phyloP scores from a whole-genome alignment of 768 basidiomycete species.

The Russula brevipes region DNA sequence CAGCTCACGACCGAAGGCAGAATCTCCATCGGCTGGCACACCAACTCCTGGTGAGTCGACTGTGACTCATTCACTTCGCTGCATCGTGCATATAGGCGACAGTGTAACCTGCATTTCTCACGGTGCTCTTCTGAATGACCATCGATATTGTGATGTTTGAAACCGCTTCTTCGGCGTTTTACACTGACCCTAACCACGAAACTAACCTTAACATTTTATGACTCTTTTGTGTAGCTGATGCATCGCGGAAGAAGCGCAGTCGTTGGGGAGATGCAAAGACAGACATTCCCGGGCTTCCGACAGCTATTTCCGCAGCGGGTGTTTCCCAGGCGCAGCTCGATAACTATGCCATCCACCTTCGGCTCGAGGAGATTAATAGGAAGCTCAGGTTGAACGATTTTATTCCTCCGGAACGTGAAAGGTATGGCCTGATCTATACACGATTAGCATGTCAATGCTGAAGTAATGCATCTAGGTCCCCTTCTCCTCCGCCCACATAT shows the following conservation, averaged over 20 bases:
- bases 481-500: slow-evolving; percentile 96
- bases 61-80: slow-evolving; percentile 30
- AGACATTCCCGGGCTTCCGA: slow-evolving; percentile 89
- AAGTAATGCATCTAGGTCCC: slow-evolving; percentile 52
- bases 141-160: slow-evolving; percentile 17
- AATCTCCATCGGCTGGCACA: slow-evolving; percentile 53
- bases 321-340: slow-evolving; percentile 95
- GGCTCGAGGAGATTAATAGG: slow-evolving; percentile 95
- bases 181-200: slow-evolving; percentile 37
- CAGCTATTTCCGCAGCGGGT: slow-evolving; percentile 87
- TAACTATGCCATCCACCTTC: slow-evolving; percentile 93
- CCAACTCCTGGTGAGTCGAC: slow-evolving; percentile 65
- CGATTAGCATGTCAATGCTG: neutral
- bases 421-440: slow-evolving; percentile 43
- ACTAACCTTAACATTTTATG: slow-evolving; percentile 55
- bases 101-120: slow-evolving; percentile 14
- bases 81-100: slow-evolving; percentile 24
- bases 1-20: slow-evolving; percentile 51
- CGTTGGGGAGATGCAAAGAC: slow-evolving; percentile 96
- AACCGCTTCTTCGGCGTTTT: slow-evolving; percentile 29
- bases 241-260: slow-evolving; percentile 90
- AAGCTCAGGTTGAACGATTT: slow-evolving; percentile 92
- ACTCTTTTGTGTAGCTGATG: slow-evolving; percentile 57
- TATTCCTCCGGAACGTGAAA: slow-evolving; percentile 90
- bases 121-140: slow-evolving; percentile 6